Evolutionary conservation across 495 filamentous ascomycete genomes (phyloP).

Genomic region (Glutinoglossum americanum): DNA sequence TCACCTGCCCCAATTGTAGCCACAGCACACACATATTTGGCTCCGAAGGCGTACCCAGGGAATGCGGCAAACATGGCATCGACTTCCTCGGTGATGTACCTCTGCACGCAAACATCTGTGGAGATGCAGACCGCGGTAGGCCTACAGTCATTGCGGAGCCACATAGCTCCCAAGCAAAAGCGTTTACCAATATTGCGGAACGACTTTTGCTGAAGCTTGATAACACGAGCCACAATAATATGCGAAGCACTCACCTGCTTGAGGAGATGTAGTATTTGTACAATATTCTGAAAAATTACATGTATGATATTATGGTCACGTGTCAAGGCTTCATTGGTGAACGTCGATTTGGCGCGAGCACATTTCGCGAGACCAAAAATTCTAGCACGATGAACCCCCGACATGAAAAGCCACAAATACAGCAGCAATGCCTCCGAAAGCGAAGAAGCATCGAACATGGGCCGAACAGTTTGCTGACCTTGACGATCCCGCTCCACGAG

Average conservation of each 20-base stretch:
- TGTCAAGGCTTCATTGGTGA: too few species aligned
- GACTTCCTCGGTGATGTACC: constrained; percentile 76
- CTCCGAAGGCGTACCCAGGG: constrained; percentile 24
- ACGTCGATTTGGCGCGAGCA: too few species aligned
- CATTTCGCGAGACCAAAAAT: too few species aligned
- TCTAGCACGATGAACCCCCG: neutral
- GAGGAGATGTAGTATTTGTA: too few species aligned
- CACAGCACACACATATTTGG: constrained; percentile 65
- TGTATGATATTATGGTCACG: too few species aligned
- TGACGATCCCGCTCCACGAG: constrained; percentile 37
- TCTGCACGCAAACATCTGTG: constrained; percentile 65
- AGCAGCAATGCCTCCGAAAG: constrained; percentile 9
- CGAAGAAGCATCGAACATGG: constrained; percentile 21
- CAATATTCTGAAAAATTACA: too few species aligned
- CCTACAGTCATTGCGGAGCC: constrained; percentile 82
- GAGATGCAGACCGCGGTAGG: constrained; percentile 72
- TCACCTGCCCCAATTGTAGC: constrained; percentile 58
- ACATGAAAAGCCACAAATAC: neutral
- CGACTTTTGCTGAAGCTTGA: constrained; percentile 21
- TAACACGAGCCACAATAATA: neutral
- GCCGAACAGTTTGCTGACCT: constrained; percentile 45
- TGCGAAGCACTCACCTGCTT: neutral
- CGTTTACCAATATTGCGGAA: constrained; percentile 49
- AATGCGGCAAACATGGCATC: constrained; percentile 43
- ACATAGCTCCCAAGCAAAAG: constrained; percentile 41